Base-by-base conservation (phyloP, 495 filamentous ascomycete species). In the Saxispiralis lemnorum region DNA sequence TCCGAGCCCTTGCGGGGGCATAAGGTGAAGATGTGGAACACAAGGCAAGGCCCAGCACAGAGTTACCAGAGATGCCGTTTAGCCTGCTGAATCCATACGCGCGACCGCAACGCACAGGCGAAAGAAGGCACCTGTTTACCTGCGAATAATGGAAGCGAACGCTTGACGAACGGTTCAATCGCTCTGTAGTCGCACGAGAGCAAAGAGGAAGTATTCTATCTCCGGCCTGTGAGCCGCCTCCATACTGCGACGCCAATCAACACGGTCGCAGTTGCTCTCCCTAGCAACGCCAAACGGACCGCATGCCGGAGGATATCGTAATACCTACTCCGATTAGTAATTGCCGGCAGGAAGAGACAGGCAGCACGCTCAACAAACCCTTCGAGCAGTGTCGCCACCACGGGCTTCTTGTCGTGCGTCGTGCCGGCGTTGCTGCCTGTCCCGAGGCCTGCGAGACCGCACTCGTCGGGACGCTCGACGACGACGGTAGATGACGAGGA, bases 231-330 rank as follows among this genome's bases (percentile, higher is more conserved):
- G 7, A n/a, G 24, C 38, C 43, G 12, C 38, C 47, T 49, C 35
- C 28, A 50, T 37, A 17, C 42, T 35, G 28, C 5, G 2, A 47
- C 13, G 5, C 11, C 38, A 30, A 47, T 6, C 24, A 47, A 9
- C 1, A 35, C 28, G 6, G 11, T 16, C 3, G 41, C 15, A 11
- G 38, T 35, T 28, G 42, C 48, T 39, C 71, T 58, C 9, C 62
- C 58, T 0, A 56, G 46, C 30, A 74, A 50, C 7, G 71, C 63
- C 17, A 79, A 58, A 39, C 61, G 70, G 17, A 83, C 69, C 3
- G 77, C 79, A 38, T 63, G 57, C 33, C 70, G 63, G 30, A 81
- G 59, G 45, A 71, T 66, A 41, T 73, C 67, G 58, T 81, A 82
- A 52, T 86, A 86, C 10, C 79, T 53, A 42, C 17, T 46, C 32